Percentiles rank a stretch among this genome's conserved stretches.
phyloP scores from a whole-genome alignment of 305 asterid species.

The Ilex paraguariensis region DNA sequence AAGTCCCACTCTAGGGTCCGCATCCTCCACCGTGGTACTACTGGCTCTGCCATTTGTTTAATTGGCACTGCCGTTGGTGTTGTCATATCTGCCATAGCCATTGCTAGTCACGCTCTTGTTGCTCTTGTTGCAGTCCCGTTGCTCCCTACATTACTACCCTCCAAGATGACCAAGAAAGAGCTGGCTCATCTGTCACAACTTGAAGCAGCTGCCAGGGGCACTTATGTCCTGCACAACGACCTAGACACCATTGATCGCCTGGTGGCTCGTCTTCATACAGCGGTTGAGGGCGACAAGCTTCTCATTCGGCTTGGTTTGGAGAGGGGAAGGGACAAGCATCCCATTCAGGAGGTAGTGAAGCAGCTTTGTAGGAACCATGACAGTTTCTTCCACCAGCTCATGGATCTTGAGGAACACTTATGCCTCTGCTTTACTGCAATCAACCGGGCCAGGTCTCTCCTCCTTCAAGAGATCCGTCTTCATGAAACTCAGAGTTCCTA shows the following conservation, averaged over 20 bases:
- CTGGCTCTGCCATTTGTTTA: slow-evolving; percentile 54
- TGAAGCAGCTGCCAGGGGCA: slow-evolving; percentile 76
- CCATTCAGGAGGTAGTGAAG: slow-evolving; percentile 66
- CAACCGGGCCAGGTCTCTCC: slow-evolving; percentile 62
- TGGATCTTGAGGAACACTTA: slow-evolving; percentile 78
- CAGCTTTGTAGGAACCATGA: slow-evolving; percentile 55
- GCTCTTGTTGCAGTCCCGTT: slow-evolving; percentile 35
- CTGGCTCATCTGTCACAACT: slow-evolving; percentile 49
- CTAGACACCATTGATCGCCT: slow-evolving; percentile 76
- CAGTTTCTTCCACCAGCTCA: slow-evolving; percentile 48
- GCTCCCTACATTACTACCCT: slow-evolving; percentile 25
- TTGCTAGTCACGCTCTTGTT: slow-evolving; percentile 63
- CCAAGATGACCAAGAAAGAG: slow-evolving; percentile 42
- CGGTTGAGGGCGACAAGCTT: slow-evolving; percentile 51
- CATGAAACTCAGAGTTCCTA: slow-evolving; percentile 10
- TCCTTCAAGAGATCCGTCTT: slow-evolving; percentile 49
- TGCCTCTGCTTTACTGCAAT: slow-evolving; percentile 73
- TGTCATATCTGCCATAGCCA: slow-evolving; percentile 49
- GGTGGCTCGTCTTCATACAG: slow-evolving; percentile 49
- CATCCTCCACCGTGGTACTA: slow-evolving; percentile 37
- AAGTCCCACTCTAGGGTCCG: slow-evolving; percentile 52
- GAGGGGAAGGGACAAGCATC: slow-evolving; percentile 60
- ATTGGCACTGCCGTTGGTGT: slow-evolving; percentile 58
- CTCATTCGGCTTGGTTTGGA: slow-evolving; percentile 56
- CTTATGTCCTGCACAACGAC: slow-evolving; percentile 65